Evolutionary conservation across 257 asterid species (phyloP).

Genomic region (Lantana camara): DNA sequence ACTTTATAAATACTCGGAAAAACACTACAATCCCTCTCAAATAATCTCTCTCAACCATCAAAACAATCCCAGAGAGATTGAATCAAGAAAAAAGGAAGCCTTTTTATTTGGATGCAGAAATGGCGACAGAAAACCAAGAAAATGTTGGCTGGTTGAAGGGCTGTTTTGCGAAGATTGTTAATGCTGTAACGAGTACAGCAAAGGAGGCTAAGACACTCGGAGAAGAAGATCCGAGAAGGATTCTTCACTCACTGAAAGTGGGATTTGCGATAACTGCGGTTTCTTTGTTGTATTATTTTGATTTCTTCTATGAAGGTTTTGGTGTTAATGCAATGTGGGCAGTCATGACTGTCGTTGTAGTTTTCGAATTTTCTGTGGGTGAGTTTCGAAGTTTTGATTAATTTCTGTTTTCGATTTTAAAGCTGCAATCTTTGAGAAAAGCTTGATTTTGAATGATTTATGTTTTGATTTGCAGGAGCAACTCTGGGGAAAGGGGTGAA

Average conservation of each 20-base stretch:
- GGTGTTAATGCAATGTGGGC: conserved; percentile 56
- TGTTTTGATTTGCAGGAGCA: conserved; percentile 48
- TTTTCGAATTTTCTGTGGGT: conserved; percentile 49
- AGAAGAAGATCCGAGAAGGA: conserved; percentile 37
- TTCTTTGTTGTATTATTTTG: conserved; percentile 44
- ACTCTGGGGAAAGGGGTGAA: conserved; percentile 63
- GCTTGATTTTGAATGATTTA: background rate
- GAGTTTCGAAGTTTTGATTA: background rate
- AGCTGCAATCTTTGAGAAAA: background rate
- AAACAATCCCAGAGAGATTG: background rate
- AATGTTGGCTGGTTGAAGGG: conserved; percentile 21
- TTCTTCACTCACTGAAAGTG: conserved; percentile 40
- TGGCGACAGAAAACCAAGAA: conserved; percentile 38
- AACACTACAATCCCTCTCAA: background rate
- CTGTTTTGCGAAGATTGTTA: background rate
- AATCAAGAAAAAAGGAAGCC: background rate
- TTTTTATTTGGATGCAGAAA: conserved; percentile 1
- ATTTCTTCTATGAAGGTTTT: conserved; percentile 40
- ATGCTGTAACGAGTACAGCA: background rate
- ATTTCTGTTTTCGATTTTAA: background rate
- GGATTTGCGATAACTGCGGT: conserved; percentile 39
- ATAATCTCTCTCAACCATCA: background rate
- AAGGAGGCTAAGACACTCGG: conserved; percentile 29
- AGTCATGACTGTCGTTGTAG: conserved; percentile 52
- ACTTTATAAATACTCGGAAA: conserved; percentile 7